Evolutionary conservation across 108 stramenopile species (phyloP), one percentile per base, ranked within the genome.

Genomic region (Fistulifera pelliculosa): DNA sequence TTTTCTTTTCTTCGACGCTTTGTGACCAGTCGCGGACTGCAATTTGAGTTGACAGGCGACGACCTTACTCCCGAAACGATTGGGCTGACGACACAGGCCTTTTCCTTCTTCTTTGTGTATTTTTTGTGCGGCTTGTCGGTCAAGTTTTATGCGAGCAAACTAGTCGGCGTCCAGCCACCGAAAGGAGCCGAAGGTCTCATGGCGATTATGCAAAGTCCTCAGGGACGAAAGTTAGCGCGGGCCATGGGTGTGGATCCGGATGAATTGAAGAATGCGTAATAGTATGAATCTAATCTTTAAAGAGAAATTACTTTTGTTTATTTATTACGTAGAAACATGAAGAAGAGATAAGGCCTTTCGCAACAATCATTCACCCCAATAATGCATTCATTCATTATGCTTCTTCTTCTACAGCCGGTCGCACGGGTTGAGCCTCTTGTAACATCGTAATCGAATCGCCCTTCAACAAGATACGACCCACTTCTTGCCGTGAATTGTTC

Each of bases 381-480:
- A n/a, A n/a, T n/a, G n/a, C n/a, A 49, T 49, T 49, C 18, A 17
- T 49, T 49, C 47, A 11, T 18, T 38, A 49, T 38, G 8, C 51
- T 60, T 59, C 42, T 21, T 57, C 57, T 3, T 28, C 27, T 56
- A 48, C 60, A 31, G 52, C 62, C 57, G 54, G 62, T 45, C 64
- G 57, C 27, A 50, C 64, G 7, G 71, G 72, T 39, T 69, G 48
- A 28, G 87, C 88, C 52, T 81, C 72, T 70, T 97, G 96, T 62
- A 99, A 68, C 52, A 96, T 65, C 10, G 98, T 99, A 64, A 99
- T 95, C 40, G 87, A 71, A 79, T 99, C 98, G 16, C 98, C 98
- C 80, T 99, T 99, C 27, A 99, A 79, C 76, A 99, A 74, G 66
- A 98, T 98, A 42, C 96, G 69, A 23, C 90, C 90, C 2, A 96